phyloP scores from a whole-genome alignment of 106 monocot species.

The Triglochin maritima region DNA sequence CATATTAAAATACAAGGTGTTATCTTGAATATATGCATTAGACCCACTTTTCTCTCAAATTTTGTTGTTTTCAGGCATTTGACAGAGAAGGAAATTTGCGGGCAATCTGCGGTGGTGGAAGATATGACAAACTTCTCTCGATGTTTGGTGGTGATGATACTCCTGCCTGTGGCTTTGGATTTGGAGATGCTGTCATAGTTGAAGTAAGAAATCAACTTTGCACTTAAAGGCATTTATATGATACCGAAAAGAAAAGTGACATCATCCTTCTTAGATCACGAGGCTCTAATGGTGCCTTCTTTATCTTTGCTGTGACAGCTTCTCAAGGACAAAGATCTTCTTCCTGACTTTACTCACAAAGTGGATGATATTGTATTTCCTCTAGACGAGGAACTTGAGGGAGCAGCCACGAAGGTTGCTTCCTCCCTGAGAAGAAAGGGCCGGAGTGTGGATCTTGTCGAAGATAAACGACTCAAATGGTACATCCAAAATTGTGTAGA shows the following conservation, averaged over 20 bases:
- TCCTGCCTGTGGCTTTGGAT: slow-evolving; percentile 96
- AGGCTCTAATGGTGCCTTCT: neutral
- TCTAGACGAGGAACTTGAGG: slow-evolving; percentile 75
- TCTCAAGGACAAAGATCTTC: slow-evolving; percentile 82
- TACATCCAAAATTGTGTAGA: slow-evolving; percentile 3
- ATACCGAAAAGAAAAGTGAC: too few species aligned
- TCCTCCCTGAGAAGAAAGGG: slow-evolving; percentile 68
- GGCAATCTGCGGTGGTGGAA: slow-evolving; percentile 97
- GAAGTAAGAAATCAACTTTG: slow-evolving; percentile 47
- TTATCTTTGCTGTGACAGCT: slow-evolving; percentile 30
- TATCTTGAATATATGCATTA: neutral
- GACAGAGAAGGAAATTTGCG: slow-evolving; percentile 90
- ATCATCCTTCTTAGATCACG: too few species aligned
- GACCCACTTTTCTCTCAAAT: neutral
- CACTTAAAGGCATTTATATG: too few species aligned
- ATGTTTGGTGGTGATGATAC: slow-evolving; percentile 86
- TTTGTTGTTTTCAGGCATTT: slow-evolving; percentile 51
- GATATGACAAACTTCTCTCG: slow-evolving; percentile 79
- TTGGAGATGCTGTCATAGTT: slow-evolving; percentile 97
- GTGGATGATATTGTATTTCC: slow-evolving; percentile 90
- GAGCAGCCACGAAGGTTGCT: slow-evolving; percentile 69
- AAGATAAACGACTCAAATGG: slow-evolving; percentile 96
- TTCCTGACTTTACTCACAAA: slow-evolving; percentile 58
- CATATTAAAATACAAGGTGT: neutral
- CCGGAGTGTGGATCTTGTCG: slow-evolving; percentile 80